phyloP scores from a whole-genome alignment of 768 basidiomycete genomes.

The Russula foetens region DNA sequence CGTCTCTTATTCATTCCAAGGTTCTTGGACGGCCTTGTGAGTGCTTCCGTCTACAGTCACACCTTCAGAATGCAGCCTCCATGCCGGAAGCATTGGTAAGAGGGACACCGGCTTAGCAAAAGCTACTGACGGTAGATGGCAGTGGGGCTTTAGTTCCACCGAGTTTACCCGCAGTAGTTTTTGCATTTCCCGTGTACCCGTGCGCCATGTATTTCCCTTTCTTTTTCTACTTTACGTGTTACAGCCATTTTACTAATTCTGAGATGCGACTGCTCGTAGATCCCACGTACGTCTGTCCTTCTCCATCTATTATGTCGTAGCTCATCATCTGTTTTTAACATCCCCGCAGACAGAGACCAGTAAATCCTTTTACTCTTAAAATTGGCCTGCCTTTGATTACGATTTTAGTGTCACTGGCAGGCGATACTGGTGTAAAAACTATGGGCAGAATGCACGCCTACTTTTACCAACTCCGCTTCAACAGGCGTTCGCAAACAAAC shows the following conservation, averaged over 20 bases:
- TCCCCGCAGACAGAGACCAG: conserved; percentile 37
- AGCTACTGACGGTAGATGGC: background rate
- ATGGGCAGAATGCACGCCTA: conserved; percentile 36
- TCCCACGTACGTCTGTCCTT: conserved; percentile 40
- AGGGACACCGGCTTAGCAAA: background rate
- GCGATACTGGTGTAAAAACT: conserved; percentile 19
- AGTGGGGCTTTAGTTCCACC: background rate
- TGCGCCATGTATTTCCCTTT: background rate
- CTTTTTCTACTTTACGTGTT: background rate
- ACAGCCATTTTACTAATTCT: background rate
- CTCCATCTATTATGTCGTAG: background rate
- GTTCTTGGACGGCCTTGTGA: conserved; percentile 64
- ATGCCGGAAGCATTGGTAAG: background rate
- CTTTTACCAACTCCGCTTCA: conserved; percentile 33
- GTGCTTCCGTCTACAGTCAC: conserved; percentile 22
- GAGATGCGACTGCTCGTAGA: conserved; percentile 28
- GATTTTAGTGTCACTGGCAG: conserved; percentile 32
- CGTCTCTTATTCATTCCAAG: background rate
- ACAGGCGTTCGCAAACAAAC: conserved; percentile 59
- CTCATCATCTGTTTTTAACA: background rate
- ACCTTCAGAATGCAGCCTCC: background rate
- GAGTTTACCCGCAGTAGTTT: conserved; percentile 5
- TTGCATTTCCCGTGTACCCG: conserved; percentile 1
- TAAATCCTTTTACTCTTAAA: conserved; percentile 24
- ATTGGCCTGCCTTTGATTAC: conserved; percentile 22